Evolutionary conservation across 306 rosid genomes (phyloP).

Genomic region (Acacia melanoxylon): DNA sequence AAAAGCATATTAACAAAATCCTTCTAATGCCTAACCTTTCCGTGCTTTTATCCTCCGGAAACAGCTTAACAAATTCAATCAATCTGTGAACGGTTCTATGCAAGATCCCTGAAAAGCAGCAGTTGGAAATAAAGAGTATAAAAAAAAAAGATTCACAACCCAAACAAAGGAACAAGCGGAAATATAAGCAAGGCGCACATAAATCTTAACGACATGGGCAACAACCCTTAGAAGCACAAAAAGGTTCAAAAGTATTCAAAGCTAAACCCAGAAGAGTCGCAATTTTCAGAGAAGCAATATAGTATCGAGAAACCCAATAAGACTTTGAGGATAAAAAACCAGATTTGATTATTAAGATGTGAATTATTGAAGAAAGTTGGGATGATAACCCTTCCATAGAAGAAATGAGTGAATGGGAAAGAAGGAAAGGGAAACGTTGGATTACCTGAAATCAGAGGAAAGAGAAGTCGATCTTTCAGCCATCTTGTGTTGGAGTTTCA

Average conservation of each 20-base stretch:
- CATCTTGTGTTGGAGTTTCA: too few relatives aligned
- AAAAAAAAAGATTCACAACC: constrained; percentile 10
- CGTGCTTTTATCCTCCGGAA: constrained; percentile 6
- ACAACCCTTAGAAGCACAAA: background rate
- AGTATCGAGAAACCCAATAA: background rate
- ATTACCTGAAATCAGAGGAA: constrained; percentile 11
- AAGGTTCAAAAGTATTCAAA: constrained; percentile 1
- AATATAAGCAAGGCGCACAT: background rate
- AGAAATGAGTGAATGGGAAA: background rate
- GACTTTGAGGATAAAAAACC: constrained; percentile 3
- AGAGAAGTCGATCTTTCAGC: too few relatives aligned
- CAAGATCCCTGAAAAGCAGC: constrained; percentile 36
- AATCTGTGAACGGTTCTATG: constrained; percentile 9
- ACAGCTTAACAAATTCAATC: constrained; percentile 19
- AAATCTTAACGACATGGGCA: background rate
- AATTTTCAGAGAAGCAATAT: background rate
- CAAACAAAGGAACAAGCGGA: background rate
- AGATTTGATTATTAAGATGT: constrained; percentile 13
- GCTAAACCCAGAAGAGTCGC: background rate
- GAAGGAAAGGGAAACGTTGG: background rate
- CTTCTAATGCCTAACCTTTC: too few relatives aligned
- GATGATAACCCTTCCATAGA: background rate
- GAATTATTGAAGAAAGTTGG: background rate
- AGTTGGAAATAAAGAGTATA: background rate
- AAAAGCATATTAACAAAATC: too few relatives aligned